Evolutionary conservation across 129 eudicot species (phyloP).

Genomic region (Lonicera japonica): DNA sequence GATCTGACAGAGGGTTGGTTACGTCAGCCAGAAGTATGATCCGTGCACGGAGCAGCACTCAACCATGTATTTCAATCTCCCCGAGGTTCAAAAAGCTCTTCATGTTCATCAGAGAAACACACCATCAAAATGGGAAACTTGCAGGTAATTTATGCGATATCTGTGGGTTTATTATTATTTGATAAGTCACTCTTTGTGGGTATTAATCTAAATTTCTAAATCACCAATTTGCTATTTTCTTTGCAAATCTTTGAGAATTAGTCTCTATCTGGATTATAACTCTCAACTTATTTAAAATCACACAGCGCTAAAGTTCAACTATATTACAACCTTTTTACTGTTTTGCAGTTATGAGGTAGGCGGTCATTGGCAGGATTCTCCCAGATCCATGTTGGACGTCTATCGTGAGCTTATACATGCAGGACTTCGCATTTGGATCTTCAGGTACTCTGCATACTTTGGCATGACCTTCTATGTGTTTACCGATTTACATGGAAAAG

Average conservation of each 20-base stretch:
- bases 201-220: no score
- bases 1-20: conserved; percentile 50
- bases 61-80: conserved; percentile 69
- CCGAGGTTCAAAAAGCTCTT: conserved; percentile 89
- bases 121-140: conserved; percentile 66
- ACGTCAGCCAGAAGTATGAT: conserved; percentile 64
- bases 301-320: neutral
- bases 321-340: neutral
- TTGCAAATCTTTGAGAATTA: neutral
- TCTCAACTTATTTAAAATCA: neutral
- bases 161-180: no score
- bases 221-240: neutral
- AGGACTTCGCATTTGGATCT: conserved; percentile 88
- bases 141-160: conserved; percentile 47
- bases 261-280: neutral
- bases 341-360: conserved; percentile 47
- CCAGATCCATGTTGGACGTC: conserved; percentile 64
- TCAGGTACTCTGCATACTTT: conserved; percentile 52
- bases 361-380: conserved; percentile 72
- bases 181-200: no score
- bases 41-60: conserved; percentile 97
- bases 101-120: conserved; percentile 50
- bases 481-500: neutral
- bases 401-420: conserved; percentile 69
- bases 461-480: neutral